These are phyloP conservation scores for Lepiota brunneoincarnata DNA, from an alignment of 768 basidiomycete genomes.

Conservation along the genomic window DNA sequence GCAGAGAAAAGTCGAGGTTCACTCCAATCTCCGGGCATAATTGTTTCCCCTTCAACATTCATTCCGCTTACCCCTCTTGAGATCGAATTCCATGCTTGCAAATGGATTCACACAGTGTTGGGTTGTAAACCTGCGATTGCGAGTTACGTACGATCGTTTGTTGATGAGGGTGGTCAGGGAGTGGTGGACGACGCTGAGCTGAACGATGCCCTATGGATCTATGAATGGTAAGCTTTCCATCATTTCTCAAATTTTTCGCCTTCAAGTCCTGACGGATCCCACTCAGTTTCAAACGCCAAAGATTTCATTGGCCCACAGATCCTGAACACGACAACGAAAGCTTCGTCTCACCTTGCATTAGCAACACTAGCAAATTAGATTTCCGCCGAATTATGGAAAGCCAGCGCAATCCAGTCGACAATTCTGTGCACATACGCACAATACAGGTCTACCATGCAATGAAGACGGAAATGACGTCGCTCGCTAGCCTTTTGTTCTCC, in stretches of 20 bases:
- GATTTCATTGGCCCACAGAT: constrained; percentile 68
- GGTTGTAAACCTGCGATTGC: constrained; percentile 57
- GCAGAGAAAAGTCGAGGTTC: constrained; percentile 13
- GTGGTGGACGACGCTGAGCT: constrained; percentile 35
- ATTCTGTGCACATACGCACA: constrained; percentile 48
- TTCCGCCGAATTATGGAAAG: constrained; percentile 14
- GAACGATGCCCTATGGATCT: constrained; percentile 47
- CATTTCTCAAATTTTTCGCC: neutral
- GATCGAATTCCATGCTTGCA: constrained; percentile 75
- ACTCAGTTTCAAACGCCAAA: constrained; percentile 59
- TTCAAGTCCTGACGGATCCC: neutral
- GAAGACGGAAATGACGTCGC: constrained; percentile 26
- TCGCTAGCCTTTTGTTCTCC: constrained; percentile 2
- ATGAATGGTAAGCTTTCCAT: constrained; percentile 47
- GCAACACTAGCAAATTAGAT: neutral
- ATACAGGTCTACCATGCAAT: constrained; percentile 50
- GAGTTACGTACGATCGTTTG: constrained; percentile 41
- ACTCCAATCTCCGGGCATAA: constrained; percentile 59
- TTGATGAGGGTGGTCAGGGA: constrained; percentile 34
- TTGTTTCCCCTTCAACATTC: constrained; percentile 59
- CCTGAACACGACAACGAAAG: constrained; percentile 16
- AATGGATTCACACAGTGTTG: constrained; percentile 62
- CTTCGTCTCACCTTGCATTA: constrained; percentile 10
- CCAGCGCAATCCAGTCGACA: constrained; percentile 20
- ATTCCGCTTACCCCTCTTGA: constrained; percentile 55